Percentiles rank a stretch among this genome's conserved stretches.
phyloP scores from a whole-genome alignment of 345 rosid genomes.

The Psidium friedrichsthalianum region DNA sequence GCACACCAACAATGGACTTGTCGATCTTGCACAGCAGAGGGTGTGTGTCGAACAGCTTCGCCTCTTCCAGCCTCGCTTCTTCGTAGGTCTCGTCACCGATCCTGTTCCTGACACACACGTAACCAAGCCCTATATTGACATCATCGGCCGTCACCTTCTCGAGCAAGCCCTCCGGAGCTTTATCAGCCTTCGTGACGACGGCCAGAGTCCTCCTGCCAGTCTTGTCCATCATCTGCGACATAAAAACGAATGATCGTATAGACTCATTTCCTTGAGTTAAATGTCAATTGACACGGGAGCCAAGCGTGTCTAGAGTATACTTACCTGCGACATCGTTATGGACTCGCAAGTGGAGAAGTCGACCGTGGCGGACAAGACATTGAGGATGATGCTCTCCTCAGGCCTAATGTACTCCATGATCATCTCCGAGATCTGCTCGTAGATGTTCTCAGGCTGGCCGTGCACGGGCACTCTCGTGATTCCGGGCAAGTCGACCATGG shows the following conservation, averaged over 20 bases:
- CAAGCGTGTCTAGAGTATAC: conserved; percentile 9
- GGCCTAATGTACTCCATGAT: conserved; percentile 35
- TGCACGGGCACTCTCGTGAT: conserved; percentile 43
- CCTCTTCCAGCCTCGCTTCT: conserved; percentile 18
- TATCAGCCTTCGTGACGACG: conserved; percentile 39
- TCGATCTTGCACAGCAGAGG: conserved; percentile 16
- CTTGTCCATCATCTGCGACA: conserved; percentile 34
- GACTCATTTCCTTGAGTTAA: conserved; percentile 22
- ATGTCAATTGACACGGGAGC: conserved; percentile 36
- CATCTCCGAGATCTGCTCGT: conserved; percentile 24
- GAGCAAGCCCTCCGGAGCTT: conserved; percentile 35
- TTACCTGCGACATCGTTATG: conserved; percentile 31
- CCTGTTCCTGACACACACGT: conserved; percentile 35
- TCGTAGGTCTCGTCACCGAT: conserved; percentile 25
- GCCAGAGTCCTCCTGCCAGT: conserved; percentile 35
- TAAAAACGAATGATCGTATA: neutral
- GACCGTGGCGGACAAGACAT: conserved; percentile 27
- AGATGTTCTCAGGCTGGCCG: conserved; percentile 35
- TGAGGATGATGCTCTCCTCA: conserved; percentile 33
- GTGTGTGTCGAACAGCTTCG: conserved; percentile 8
- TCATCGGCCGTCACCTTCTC: conserved; percentile 41
- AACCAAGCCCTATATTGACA: conserved; percentile 41
- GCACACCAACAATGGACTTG: conserved; percentile 23
- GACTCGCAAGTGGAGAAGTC: conserved; percentile 46
- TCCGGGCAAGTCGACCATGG: conserved; percentile 50